These are phyloP conservation scores for Aspergillus mulundensis DNA, from an alignment of 495 filamentous ascomycete species.

Conservation along the genomic window DNA sequence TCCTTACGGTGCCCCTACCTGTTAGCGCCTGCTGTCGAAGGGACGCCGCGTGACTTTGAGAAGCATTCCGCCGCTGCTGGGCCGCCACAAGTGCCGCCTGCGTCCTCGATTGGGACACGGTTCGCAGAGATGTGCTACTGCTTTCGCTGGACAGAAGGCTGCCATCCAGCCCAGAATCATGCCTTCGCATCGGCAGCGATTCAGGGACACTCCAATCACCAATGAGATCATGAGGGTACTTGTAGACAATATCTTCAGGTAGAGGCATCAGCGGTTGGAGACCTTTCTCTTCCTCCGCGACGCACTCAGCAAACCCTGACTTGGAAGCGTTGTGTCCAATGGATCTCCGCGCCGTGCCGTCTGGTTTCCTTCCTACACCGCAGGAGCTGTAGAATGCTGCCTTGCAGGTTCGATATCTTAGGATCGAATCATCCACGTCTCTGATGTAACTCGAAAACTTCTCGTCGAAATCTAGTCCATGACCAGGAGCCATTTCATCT, in stretches of 20 bases:
- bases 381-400: constrained; percentile 46
- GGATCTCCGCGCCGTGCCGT: constrained; percentile 40
- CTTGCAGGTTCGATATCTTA: constrained; percentile 42
- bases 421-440: constrained; percentile 34
- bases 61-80: constrained; percentile 38
- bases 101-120: constrained; percentile 31
- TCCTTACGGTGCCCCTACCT: constrained; percentile 28
- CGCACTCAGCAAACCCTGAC: constrained; percentile 65
- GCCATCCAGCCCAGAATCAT: constrained; percentile 29
- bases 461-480: constrained; percentile 45
- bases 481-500: constrained; percentile 43
- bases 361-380: constrained; percentile 48
- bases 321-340: constrained; percentile 43
- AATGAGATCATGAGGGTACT: constrained; percentile 36
- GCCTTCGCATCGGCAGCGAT: constrained; percentile 21
- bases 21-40: constrained; percentile 43
- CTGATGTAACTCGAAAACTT: constrained; percentile 39
- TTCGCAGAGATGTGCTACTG: constrained; percentile 23
- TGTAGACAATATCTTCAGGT: constrained; percentile 64
- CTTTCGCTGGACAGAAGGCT: constrained; percentile 33
- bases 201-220: constrained; percentile 43
- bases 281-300: constrained; percentile 65
- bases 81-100: constrained; percentile 41
- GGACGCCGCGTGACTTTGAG: constrained; percentile 45
- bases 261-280: constrained; percentile 67